Evolutionary conservation across 1,139 yeast species (phyloP).

Genomic region (Sporopachydermia cereana): DNA sequence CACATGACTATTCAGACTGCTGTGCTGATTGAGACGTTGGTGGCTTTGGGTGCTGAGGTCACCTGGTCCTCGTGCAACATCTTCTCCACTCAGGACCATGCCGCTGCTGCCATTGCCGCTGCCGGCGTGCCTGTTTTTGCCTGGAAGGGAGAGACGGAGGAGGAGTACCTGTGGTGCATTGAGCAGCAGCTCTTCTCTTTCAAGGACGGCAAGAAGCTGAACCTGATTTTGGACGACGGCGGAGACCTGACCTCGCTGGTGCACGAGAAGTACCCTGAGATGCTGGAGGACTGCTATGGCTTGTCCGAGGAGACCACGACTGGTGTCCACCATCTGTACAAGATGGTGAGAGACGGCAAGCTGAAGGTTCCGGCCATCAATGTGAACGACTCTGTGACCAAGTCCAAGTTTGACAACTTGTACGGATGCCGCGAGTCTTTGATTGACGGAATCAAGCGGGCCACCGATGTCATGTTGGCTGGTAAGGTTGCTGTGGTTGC

Average conservation of each 20-base stretch:
- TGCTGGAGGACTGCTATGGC: conserved; percentile 93
- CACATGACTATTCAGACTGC: conserved; percentile 99
- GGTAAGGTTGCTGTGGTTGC: conserved; percentile 99
- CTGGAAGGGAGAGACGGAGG: conserved; percentile 99
- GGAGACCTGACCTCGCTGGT: conserved; percentile 97
- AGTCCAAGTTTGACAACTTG: conserved; percentile 98
- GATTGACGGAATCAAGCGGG: conserved; percentile 98
- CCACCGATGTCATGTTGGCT: conserved; percentile 99
- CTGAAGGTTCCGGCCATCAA: conserved; percentile 99
- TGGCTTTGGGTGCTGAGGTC: conserved; percentile 98
- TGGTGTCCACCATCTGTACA: conserved; percentile 99
- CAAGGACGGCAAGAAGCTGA: conserved; percentile 93
- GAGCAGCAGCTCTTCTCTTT: conserved; percentile 98
- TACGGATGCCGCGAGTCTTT: conserved; percentile 99
- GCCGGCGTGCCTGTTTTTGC: conserved; percentile 99
- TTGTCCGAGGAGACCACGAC: conserved; percentile 99
- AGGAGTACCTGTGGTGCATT: conserved; percentile 98
- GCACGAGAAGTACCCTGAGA: conserved; percentile 97
- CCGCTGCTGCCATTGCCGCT: conserved; percentile 99
- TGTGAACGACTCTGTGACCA: conserved; percentile 98
- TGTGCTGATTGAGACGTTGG: conserved; percentile 94
- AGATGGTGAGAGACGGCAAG: conserved; percentile 80
- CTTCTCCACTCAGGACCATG: conserved; percentile 99
- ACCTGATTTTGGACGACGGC: conserved; percentile 98
- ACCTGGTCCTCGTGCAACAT: conserved; percentile 99